These are phyloP conservation scores for Vigna mungo DNA, from an alignment of 306 rosid genomes.

Conservation along the genomic window DNA sequence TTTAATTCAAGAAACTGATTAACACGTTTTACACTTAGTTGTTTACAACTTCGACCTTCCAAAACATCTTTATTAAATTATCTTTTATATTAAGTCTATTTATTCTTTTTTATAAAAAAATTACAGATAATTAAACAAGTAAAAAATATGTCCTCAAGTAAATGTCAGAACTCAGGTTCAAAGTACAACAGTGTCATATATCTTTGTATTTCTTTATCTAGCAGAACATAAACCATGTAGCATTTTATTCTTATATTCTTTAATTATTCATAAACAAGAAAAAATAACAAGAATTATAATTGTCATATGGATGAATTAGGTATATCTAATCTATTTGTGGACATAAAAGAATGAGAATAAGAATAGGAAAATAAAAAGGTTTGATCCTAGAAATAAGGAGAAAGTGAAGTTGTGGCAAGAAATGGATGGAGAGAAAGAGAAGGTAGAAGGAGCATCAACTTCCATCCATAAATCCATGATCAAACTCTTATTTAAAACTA, in stretches of 20 bases:
- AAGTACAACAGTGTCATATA: neutral
- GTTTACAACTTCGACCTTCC: no score
- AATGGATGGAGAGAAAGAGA: constrained; percentile 43
- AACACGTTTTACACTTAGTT: no score
- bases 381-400: constrained; percentile 52
- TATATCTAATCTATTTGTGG: constrained; percentile 38
- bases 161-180: neutral
- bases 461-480: constrained; percentile 4
- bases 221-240: neutral
- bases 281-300: neutral
- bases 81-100: no score
- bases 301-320: neutral
- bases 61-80: no score
- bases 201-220: no score
- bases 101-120: no score
- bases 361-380: constrained; percentile 37
- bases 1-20: no score
- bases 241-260: neutral
- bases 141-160: no score
- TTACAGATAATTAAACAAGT: no score
- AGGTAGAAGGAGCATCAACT: constrained; percentile 47
- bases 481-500: constrained; percentile 40
- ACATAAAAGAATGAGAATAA: constrained; percentile 14
- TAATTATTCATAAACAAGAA: no score
- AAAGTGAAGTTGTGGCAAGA: constrained; percentile 41